phyloP scores from a whole-genome alignment of 106 monocot species.

The Alisma plantagoaquatica region DNA sequence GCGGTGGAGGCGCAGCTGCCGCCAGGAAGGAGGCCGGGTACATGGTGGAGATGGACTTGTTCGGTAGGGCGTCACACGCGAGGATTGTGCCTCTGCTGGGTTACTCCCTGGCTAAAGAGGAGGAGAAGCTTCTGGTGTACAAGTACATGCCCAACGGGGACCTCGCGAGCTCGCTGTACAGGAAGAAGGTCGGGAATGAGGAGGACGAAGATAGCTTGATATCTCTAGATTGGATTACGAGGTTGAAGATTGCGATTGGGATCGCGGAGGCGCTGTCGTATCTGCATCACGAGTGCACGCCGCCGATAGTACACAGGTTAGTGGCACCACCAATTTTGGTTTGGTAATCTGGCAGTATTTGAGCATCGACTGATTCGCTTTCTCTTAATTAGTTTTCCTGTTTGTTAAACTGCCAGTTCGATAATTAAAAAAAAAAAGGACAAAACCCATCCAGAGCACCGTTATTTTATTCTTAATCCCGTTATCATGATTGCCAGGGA shows the following conservation, averaged over 20 bases:
- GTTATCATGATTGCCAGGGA: conserved; percentile 28
- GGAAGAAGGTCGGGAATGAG: conserved; percentile 39
- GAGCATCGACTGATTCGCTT: no score
- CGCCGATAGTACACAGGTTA: conserved; percentile 84
- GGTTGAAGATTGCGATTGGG: conserved; percentile 81
- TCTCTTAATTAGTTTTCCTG: no score
- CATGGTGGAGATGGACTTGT: conserved; percentile 62
- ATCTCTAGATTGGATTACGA: conserved; percentile 85
- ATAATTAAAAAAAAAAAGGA: not conserved
- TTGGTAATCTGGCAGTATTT: no score
- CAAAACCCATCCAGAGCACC: not conserved
- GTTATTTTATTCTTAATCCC: not conserved
- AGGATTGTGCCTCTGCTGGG: conserved; percentile 70
- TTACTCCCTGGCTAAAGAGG: conserved; percentile 56
- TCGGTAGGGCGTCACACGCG: conserved; percentile 40
- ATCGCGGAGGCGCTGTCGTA: conserved; percentile 71
- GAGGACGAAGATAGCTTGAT: conserved; percentile 71
- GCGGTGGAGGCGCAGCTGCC: no score
- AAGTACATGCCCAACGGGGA: conserved; percentile 66
- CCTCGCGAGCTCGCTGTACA: conserved; percentile 41
- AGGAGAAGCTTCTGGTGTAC: conserved; percentile 80
- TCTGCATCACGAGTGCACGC: conserved; percentile 68
- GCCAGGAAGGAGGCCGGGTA: conserved; percentile 48
- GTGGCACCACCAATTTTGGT: no score
- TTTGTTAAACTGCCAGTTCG: not conserved